A percentile compares a stretch with the other conserved stretches of the same genome.
Evolutionary conservation across 768 basidiomycete species (phyloP).

Genomic region (Russula olivacea): DNA sequence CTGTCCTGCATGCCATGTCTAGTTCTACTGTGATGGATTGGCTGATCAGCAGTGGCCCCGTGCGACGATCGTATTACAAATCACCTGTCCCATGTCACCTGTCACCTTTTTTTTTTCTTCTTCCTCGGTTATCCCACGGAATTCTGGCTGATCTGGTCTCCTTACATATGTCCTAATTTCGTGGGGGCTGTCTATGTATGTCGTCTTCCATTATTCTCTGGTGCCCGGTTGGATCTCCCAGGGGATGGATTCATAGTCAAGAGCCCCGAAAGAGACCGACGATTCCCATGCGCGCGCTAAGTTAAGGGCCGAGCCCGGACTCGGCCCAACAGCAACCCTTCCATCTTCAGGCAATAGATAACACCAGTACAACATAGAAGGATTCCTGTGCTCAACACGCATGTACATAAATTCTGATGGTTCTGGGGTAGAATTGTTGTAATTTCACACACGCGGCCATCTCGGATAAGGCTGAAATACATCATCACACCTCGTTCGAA

Average conservation of each 20-base stretch:
- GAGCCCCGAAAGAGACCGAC: neutral
- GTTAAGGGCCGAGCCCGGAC: neutral
- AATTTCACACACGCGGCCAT: conserved; percentile 7
- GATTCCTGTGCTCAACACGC: conserved; percentile 5
- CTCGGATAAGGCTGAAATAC: conserved; percentile 2
- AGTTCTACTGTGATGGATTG: no score
- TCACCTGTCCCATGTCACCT: no score
- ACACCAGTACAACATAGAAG: conserved; percentile 3
- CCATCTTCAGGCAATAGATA: conserved; percentile 4
- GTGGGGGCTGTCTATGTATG: neutral
- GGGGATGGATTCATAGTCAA: neutral
- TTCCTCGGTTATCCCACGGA: neutral
- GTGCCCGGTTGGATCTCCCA: conserved; percentile 14
- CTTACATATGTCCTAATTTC: no score
- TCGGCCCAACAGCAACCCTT: neutral
- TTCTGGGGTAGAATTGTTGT: conserved; percentile 2
- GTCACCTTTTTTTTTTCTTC: neutral
- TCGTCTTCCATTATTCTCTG: neutral
- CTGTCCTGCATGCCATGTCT: no score
- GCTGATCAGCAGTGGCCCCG: no score
- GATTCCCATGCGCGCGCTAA: conserved; percentile 9
- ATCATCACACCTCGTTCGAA: conserved; percentile 10
- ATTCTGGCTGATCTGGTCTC: no score
- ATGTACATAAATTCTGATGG: conserved; percentile 11
- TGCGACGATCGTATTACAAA: no score